A percentile compares a stretch with the other conserved stretches of the same genome.
These are phyloP conservation scores for Lithospermum erythrorhizon DNA, from an alignment of 257 asterid genomes.

Conservation along the genomic window DNA sequence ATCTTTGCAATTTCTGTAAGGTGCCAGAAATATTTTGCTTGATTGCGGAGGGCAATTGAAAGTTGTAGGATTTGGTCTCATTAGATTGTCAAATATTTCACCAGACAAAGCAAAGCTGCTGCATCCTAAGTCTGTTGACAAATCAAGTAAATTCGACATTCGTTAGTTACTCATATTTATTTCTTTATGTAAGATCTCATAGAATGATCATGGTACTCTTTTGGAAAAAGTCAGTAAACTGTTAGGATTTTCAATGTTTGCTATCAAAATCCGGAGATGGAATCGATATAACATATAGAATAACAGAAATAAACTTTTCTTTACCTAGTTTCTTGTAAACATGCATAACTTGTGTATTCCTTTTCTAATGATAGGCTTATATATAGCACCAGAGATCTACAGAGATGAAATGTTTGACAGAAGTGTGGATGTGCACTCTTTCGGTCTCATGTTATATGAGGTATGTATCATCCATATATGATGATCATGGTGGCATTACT, in stretches of 20 bases:
- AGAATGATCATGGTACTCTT: no score
- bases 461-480: slow-evolving; percentile 20
- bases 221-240: no score
- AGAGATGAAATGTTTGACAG: slow-evolving; percentile 62
- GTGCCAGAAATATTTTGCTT: slow-evolving; percentile 99
- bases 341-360: background rate
- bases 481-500: background rate
- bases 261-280: background rate
- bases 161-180: background rate
- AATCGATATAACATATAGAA: background rate
- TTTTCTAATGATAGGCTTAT: slow-evolving; percentile 37
- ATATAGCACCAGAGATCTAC: slow-evolving; percentile 78
- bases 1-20: slow-evolving; percentile 67
- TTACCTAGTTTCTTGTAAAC: background rate
- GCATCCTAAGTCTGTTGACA: slow-evolving; percentile 66
- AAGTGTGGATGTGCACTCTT: slow-evolving; percentile 82
- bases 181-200: background rate
- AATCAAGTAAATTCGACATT: slow-evolving; percentile 48
- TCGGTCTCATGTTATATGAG: slow-evolving; percentile 80
- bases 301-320: background rate
- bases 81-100: slow-evolving; percentile 44
- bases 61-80: slow-evolving; percentile 87
- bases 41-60: slow-evolving; percentile 96
- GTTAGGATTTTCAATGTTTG: background rate
- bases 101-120: slow-evolving; percentile 66